Percentiles rank a stretch among this genome's conserved stretches.
Conservation (phyloP, 768 basidiomycete species). For the Glaciozyma antarctica region DNA sequence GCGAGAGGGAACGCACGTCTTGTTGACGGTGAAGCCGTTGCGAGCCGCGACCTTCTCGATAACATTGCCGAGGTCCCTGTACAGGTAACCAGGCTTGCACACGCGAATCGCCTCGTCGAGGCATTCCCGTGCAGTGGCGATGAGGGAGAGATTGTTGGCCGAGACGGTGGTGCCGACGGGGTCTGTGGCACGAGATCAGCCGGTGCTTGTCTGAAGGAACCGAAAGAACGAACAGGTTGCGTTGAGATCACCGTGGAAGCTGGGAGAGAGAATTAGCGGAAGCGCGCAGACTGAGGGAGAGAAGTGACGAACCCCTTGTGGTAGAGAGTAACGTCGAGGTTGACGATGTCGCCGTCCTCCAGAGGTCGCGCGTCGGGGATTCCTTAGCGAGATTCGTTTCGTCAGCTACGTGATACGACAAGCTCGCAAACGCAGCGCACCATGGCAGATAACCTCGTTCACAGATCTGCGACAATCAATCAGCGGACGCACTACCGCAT, state of each 20-base stretch:
- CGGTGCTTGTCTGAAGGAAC: background rate
- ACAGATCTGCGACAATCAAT: constrained; percentile 51
- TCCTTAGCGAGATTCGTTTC: background rate
- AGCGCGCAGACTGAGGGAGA: background rate
- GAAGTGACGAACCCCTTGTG: constrained; percentile 49
- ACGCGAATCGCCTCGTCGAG: constrained; percentile 81
- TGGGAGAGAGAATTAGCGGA: constrained; percentile 40
- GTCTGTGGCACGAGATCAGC: constrained; percentile 9
- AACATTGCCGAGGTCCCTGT: constrained; percentile 74
- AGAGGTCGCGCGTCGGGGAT: constrained; percentile 48
- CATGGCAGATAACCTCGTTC: constrained; percentile 96
- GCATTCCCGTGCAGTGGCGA: constrained; percentile 68
- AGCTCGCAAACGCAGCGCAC: constrained; percentile 35
- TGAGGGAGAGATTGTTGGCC: constrained; percentile 70
- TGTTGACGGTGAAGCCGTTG: constrained; percentile 79
- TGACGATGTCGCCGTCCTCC: constrained; percentile 89
- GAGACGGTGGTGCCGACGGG: constrained; percentile 43
- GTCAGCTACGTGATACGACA: background rate
- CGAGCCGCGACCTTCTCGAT: constrained; percentile 80
- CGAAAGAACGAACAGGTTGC: constrained; percentile 43
- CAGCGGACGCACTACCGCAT: constrained; percentile 2
- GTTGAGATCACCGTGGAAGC: constrained; percentile 69
- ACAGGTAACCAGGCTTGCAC: constrained; percentile 86
- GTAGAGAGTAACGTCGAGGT: constrained; percentile 77
- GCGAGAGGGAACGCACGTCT: constrained; percentile 57